phyloP scores from a whole-genome alignment of 495 filamentous ascomycete genomes.

The Aspergillus haitiensis region DNA sequence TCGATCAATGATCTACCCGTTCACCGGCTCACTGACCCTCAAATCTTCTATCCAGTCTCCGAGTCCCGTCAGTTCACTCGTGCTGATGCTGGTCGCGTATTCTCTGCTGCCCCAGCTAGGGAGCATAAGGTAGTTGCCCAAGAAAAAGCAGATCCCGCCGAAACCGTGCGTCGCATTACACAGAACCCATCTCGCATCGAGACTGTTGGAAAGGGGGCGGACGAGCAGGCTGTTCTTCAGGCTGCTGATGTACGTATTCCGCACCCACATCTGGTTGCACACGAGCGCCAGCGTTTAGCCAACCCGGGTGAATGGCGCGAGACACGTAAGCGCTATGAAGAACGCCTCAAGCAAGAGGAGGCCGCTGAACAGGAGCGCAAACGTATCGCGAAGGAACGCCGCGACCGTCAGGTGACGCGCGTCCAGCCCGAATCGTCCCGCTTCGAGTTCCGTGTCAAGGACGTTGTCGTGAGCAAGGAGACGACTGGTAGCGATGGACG shows the following conservation, averaged over 20 bases:
- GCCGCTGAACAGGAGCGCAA: constrained; percentile 39
- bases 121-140: constrained; percentile 26
- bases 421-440: constrained; percentile 54
- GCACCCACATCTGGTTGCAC: constrained; percentile 75
- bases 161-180: constrained; percentile 29
- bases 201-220: constrained; percentile 44
- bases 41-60: constrained; percentile 86
- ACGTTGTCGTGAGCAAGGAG: constrained; percentile 56
- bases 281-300: constrained; percentile 47
- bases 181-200: constrained; percentile 37
- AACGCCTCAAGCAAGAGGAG: constrained; percentile 47
- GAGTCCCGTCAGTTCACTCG: constrained; percentile 91
- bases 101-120: constrained; percentile 53
- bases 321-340: constrained; percentile 36
- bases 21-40: constrained; percentile 73
- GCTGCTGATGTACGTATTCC: constrained; percentile 85
- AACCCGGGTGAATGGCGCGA: constrained; percentile 36
- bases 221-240: constrained; percentile 58
- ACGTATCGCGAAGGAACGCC: constrained; percentile 38
- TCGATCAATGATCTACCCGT: constrained; percentile 88
- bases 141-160: constrained; percentile 33
- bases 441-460: constrained; percentile 80
- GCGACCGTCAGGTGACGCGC: constrained; percentile 42
- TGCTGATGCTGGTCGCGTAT: constrained; percentile 82
- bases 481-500: constrained; percentile 62